phyloP scores from a whole-genome alignment of 164 flowering plant genomes.

The Piper betle region DNA sequence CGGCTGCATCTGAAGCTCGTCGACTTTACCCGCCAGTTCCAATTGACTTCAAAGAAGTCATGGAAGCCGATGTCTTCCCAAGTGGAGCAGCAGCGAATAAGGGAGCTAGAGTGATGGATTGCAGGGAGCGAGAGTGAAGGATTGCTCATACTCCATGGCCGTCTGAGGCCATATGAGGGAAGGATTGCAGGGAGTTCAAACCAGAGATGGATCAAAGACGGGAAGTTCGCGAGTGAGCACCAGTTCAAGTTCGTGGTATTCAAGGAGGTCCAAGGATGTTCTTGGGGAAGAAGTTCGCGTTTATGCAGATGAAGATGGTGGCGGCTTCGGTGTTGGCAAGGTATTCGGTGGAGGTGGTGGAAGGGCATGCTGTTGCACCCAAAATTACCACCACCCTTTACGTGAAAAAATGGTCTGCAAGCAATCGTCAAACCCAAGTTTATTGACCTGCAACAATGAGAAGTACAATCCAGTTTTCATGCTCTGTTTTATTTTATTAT shows the following conservation, averaged over 20 bases:
- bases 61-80: constrained; percentile 24
- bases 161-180: constrained; percentile 34
- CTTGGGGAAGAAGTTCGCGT: constrained; percentile 26
- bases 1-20: constrained; percentile 28
- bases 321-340: constrained; percentile 20
- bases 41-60: constrained; percentile 14
- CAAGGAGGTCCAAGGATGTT: constrained; percentile 37
- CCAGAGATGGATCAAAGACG: constrained; percentile 42
- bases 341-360: constrained; percentile 16
- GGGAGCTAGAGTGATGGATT: constrained; percentile 11
- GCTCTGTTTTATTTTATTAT: no score
- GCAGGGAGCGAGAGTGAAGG: constrained; percentile 10
- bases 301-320: constrained; percentile 30
- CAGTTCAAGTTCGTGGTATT: constrained; percentile 27
- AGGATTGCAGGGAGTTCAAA: constrained; percentile 35
- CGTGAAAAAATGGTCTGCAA: constrained; percentile 35
- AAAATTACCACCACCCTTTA: constrained; percentile 18
- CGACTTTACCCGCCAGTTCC: constrained; percentile 43
- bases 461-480: no score
- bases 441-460: not conserved
- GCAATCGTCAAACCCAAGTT: constrained; percentile 6
- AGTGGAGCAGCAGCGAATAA: constrained; percentile 21
- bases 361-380: constrained; percentile 21
- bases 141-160: constrained; percentile 22
- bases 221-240: constrained; percentile 15